These are phyloP conservation scores for Fusarium sp. DNA, from an alignment of 2,329 filamentous ascomycete species.

Conservation along the genomic window DNA sequence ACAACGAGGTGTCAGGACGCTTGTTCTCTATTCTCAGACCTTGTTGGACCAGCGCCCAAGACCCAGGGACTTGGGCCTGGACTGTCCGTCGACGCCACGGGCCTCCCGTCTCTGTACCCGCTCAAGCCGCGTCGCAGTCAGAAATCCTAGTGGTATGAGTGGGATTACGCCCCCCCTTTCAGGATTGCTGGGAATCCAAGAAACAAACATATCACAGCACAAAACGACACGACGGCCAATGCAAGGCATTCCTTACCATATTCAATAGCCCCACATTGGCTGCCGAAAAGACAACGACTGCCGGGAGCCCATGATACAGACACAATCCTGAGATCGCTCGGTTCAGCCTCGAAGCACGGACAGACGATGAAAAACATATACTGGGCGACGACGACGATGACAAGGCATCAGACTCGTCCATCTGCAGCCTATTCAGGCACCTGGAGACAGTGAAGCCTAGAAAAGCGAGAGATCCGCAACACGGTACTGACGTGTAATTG, in stretches of 20 bases:
- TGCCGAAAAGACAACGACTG: conserved; percentile 39
- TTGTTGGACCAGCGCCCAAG: conserved; percentile 31
- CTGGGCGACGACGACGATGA: background rate
- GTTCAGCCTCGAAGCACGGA: conserved; percentile 24
- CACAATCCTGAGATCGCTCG: conserved; percentile 13
- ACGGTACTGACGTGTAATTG: conserved; percentile 40
- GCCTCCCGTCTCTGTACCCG: conserved; percentile 46
- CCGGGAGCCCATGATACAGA: conserved; percentile 18
- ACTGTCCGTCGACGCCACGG: conserved; percentile 47
- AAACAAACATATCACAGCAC: conserved; percentile 31
- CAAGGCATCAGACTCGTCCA: background rate
- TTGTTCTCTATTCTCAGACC: conserved; percentile 12
- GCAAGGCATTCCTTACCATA: conserved; percentile 35
- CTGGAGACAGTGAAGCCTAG: conserved; percentile 4
- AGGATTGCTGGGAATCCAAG: conserved; percentile 19
- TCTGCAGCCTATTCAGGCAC: conserved; percentile 1
- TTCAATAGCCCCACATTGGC: conserved; percentile 30
- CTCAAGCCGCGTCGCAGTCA: conserved; percentile 42
- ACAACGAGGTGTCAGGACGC: conserved; percentile 28
- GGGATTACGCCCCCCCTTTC: conserved; percentile 32
- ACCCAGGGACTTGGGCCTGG: conserved; percentile 48
- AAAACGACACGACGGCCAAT: background rate
- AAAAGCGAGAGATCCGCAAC: conserved; percentile 31
- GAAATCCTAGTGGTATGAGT: conserved; percentile 32
- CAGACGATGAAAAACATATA: background rate